Evolutionary conservation across 225 moss, liverwort and hornwort genomes (phyloP).

Genomic region (Physcomitrium patens): DNA sequence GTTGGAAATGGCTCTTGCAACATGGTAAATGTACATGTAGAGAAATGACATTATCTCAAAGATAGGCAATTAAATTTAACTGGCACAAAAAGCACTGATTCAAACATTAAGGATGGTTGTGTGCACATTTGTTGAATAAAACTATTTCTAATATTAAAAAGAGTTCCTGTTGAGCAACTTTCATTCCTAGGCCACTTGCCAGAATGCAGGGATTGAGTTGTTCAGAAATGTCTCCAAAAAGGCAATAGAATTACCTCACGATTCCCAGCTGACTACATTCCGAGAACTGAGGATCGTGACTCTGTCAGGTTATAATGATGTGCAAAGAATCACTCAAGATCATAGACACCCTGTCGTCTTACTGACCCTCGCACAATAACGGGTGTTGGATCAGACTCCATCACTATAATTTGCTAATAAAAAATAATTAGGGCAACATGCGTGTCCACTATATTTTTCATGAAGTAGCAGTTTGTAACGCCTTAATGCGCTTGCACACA

Average conservation of each 20-base stretch:
- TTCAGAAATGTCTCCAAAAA: not conserved
- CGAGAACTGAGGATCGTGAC: slow-evolving; percentile 5
- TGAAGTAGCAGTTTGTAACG: not conserved
- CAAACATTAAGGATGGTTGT: slow-evolving; percentile 40
- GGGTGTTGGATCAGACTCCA: not conserved
- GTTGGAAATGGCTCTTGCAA: no score
- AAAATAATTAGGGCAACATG: not conserved
- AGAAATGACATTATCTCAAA: no score
- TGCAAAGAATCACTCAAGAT: slow-evolving; percentile 24
- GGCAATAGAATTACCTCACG: slow-evolving; percentile 15
- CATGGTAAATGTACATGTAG: no score
- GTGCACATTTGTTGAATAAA: slow-evolving; percentile 16
- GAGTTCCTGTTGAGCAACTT: not conserved
- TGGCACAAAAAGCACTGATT: slow-evolving; percentile 55
- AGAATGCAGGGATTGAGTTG: slow-evolving; percentile 14
- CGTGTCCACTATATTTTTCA: not conserved
- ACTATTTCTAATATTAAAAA: slow-evolving; percentile 7
- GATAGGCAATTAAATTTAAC: no score
- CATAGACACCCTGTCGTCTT: not conserved
- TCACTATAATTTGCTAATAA: not conserved
- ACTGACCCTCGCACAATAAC: not conserved
- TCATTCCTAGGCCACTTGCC: not conserved
- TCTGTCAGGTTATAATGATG: not conserved
- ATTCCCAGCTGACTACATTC: slow-evolving; percentile 14
- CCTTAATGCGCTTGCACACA: slow-evolving; percentile 18